Conservation (phyloP, 2,329 filamentous ascomycete species). For the Bisporella sp. region DNA sequence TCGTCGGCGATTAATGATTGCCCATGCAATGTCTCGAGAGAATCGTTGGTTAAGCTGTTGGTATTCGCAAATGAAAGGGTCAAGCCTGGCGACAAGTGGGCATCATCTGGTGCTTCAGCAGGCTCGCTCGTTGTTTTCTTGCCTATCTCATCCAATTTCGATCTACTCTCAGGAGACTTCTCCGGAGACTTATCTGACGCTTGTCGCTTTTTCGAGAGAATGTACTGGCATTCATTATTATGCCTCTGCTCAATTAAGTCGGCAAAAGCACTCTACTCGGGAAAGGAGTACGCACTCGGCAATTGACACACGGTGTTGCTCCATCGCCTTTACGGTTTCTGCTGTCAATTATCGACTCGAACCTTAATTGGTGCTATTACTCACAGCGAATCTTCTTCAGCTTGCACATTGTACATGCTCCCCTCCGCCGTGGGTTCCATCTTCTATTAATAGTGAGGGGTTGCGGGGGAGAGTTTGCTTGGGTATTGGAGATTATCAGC, state of each 20-base stretch:
- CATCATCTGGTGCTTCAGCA: neutral
- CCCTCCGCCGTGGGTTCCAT: too few species aligned
- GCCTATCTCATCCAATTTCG: neutral
- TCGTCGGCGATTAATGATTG: neutral
- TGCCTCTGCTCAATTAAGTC: slow-evolving; percentile 2
- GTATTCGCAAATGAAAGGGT: neutral
- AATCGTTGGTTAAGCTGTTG: neutral
- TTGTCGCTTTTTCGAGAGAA: slow-evolving; percentile 1
- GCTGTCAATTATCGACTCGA: too few species aligned
- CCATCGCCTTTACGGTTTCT: too few species aligned
- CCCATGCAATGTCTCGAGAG: neutral
- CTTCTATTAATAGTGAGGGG: too few species aligned
- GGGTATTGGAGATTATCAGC: too few species aligned
- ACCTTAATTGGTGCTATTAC: too few species aligned
- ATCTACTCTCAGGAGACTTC: neutral
- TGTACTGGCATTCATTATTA: slow-evolving; percentile 5
- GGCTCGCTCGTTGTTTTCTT: neutral
- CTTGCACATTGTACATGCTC: too few species aligned
- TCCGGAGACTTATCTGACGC: neutral
- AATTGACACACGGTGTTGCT: too few species aligned
- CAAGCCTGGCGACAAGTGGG: neutral
- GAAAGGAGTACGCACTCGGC: neutral
- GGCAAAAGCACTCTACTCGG: neutral
- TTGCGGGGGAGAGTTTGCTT: too few species aligned
- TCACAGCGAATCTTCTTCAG: too few species aligned